Conservation (phyloP, 2,329 filamentous ascomycete genomes). For the Fusarium avenaceum region DNA sequence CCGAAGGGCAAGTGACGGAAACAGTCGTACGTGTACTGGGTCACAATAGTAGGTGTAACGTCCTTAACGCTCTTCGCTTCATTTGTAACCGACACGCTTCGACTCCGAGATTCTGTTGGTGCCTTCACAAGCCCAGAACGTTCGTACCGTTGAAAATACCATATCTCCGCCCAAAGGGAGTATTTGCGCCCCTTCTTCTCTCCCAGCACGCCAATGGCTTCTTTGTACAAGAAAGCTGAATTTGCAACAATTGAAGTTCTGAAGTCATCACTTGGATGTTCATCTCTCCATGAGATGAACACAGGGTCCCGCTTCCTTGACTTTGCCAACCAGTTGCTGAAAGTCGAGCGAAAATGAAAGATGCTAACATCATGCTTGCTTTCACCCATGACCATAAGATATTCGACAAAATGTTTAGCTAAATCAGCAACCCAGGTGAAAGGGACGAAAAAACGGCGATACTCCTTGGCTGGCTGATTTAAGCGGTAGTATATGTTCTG, state of each 20-base stretch:
- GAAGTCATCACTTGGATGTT: conserved; percentile 70
- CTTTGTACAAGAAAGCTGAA: conserved; percentile 73
- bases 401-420: conserved; percentile 80
- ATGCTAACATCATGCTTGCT: conserved; percentile 60
- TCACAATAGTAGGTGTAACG: conserved; percentile 71
- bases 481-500: conserved; percentile 74
- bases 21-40: conserved; percentile 73
- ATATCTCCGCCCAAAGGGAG: conserved; percentile 67
- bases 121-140: conserved; percentile 7
- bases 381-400: conserved; percentile 58
- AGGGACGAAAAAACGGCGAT: conserved; percentile 70
- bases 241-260: conserved; percentile 71
- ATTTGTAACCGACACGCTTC: conserved; percentile 2
- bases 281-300: conserved; percentile 68
- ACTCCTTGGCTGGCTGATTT: conserved; percentile 67
- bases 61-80: conserved; percentile 20
- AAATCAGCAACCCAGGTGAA: conserved; percentile 81
- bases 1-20: conserved; percentile 75
- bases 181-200: conserved; percentile 53
- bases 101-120: conserved; percentile 1
- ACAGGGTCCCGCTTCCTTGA: conserved; percentile 58
- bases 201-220: conserved; percentile 66
- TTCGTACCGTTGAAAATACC: conserved; percentile 54
- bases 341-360: conserved; percentile 68
- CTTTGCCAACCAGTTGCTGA: conserved; percentile 67